These are phyloP conservation scores for Cardamine resedifolia DNA, from an alignment of 345 rosid species.

Conservation along the genomic window DNA sequence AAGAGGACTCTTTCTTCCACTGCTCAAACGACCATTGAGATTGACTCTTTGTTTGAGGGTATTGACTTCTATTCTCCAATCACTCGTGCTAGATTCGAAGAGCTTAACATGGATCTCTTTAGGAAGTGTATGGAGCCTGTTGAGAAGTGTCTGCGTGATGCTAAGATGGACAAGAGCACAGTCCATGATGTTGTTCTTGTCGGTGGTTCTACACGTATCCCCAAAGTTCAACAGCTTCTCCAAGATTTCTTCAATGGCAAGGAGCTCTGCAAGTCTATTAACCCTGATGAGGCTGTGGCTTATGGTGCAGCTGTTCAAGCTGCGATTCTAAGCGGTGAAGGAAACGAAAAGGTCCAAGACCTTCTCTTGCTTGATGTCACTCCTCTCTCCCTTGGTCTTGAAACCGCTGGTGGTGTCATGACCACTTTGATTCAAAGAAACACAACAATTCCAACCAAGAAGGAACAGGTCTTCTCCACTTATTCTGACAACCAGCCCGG, in stretches of 20 bases:
- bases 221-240: slow-evolving; percentile 40
- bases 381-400: slow-evolving; percentile 40
- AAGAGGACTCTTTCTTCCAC: slow-evolving; percentile 66
- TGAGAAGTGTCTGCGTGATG: slow-evolving; percentile 40
- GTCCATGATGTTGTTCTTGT: slow-evolving; percentile 45
- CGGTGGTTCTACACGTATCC: slow-evolving; percentile 47
- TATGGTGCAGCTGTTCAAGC: slow-evolving; percentile 47
- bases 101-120: slow-evolving; percentile 44
- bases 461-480: slow-evolving; percentile 39
- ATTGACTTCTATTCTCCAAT: slow-evolving; percentile 40
- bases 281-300: slow-evolving; percentile 46
- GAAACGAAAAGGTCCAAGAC: slow-evolving; percentile 44
- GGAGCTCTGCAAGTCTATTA: slow-evolving; percentile 44
- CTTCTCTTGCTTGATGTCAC: slow-evolving; percentile 42
- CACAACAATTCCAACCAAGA: slow-evolving; percentile 41
- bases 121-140: slow-evolving; percentile 45
- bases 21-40: slow-evolving; percentile 40
- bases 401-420: slow-evolving; percentile 45
- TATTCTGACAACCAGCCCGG: slow-evolving; percentile 39
- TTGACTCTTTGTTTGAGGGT: slow-evolving; percentile 43
- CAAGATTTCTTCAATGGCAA: slow-evolving; percentile 45
- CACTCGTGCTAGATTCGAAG: slow-evolving; percentile 44
- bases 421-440: slow-evolving; percentile 39
- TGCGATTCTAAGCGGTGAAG: slow-evolving; percentile 41
- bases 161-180: slow-evolving; percentile 37